Conservation (phyloP, 2,329 filamentous ascomycete genomes). For the Fusarium nisikadoi region DNA sequence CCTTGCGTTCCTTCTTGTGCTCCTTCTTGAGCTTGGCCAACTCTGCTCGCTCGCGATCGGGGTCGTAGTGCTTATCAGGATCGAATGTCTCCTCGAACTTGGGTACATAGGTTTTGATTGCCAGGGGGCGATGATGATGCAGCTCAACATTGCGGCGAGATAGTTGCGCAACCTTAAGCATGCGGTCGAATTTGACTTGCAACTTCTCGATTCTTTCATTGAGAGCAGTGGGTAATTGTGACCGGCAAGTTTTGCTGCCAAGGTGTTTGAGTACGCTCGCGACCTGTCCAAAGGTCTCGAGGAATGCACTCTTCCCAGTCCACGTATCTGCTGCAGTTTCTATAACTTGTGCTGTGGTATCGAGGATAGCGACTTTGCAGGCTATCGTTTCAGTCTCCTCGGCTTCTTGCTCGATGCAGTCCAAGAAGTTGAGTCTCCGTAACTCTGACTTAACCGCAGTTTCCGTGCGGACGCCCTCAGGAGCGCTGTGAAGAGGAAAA, state of each 20-base stretch:
- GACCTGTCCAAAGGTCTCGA: slow-evolving; percentile 79
- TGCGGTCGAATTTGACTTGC: slow-evolving; percentile 59
- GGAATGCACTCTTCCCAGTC: slow-evolving; percentile 77
- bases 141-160: slow-evolving; percentile 83
- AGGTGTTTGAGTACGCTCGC: slow-evolving; percentile 70
- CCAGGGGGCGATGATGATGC: slow-evolving; percentile 87
- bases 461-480: slow-evolving; percentile 61
- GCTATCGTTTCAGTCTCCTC: slow-evolving; percentile 48
- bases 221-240: slow-evolving; percentile 60
- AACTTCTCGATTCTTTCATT: slow-evolving; percentile 55
- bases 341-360: slow-evolving; percentile 73
- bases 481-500: slow-evolving; percentile 71
- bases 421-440: slow-evolving; percentile 68
- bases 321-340: slow-evolving; percentile 77
- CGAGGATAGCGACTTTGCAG: slow-evolving; percentile 68
- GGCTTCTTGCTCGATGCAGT: slow-evolving; percentile 58
- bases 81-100: slow-evolving; percentile 98
- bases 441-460: slow-evolving; percentile 53
- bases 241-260: slow-evolving; percentile 60
- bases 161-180: slow-evolving; percentile 70
- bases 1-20: slow-evolving; percentile 95
- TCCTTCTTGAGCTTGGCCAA: slow-evolving; percentile 85
- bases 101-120: slow-evolving; percentile 88
- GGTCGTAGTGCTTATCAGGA: slow-evolving; percentile 96
- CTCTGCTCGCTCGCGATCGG: slow-evolving; percentile 88